Evolutionary conservation across 345 rosid species (phyloP).

Genomic region (Hibiscus tridactylites): DNA sequence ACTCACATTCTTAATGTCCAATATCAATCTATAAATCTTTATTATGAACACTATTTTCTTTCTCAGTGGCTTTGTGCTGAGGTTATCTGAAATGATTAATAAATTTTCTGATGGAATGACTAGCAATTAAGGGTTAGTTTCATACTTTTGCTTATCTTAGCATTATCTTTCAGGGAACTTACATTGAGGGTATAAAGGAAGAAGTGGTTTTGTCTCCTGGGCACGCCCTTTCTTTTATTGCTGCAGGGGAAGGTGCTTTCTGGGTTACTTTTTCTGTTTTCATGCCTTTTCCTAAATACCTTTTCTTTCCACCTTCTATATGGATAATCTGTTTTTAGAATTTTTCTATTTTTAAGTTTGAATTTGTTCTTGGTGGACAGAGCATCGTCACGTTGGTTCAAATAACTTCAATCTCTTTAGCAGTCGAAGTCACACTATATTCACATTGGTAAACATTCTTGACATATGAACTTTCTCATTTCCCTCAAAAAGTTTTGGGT

Average conservation of each 20-base stretch:
- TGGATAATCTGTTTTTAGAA: not conserved
- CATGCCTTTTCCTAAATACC: not conserved
- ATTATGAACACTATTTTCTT: not conserved
- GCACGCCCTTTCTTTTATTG: slow-evolving; percentile 93
- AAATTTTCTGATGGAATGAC: not conserved
- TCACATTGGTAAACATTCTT: slow-evolving; percentile 63
- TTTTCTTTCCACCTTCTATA: not conserved
- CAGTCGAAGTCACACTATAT: slow-evolving; percentile 98
- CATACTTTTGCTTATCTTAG: not conserved
- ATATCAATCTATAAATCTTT: not conserved
- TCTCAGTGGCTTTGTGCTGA: slow-evolving; percentile 1
- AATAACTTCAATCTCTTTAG: slow-evolving; percentile 93
- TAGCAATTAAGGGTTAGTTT: not conserved
- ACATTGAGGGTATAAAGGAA: slow-evolving; percentile 98
- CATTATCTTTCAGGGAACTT: slow-evolving; percentile 62
- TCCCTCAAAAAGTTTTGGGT: not conserved
- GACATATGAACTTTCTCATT: not conserved
- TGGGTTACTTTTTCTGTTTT: not conserved
- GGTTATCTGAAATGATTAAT: not conserved
- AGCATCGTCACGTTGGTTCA: slow-evolving; percentile 99
- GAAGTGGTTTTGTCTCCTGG: slow-evolving; percentile 99
- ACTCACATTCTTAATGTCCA: not conserved
- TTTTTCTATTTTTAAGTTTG: not conserved
- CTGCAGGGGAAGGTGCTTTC: slow-evolving; percentile 92
- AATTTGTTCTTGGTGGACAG: slow-evolving; percentile 38